Evolutionary conservation across 139 green algal genomes (phyloP).

Genomic region (Asterochloris sp.): DNA sequence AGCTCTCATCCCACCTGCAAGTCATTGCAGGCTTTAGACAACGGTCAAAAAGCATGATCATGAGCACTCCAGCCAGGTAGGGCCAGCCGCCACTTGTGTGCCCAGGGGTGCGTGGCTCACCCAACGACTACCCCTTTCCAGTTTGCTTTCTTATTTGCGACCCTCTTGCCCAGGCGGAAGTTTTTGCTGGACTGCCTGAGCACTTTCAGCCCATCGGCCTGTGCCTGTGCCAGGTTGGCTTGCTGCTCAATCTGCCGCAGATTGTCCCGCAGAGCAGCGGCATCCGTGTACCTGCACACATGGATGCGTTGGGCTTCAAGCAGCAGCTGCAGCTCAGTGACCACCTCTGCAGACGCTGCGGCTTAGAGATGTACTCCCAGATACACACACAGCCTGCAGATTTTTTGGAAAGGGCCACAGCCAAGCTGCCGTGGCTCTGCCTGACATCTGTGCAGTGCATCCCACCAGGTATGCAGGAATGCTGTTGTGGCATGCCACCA

Average conservation of each 20-base stretch:
- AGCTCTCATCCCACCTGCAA: conserved; percentile 64
- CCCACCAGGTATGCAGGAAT: too few species aligned
- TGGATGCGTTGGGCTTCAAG: neutral
- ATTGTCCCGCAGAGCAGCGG: conserved; percentile 61
- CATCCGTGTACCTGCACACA: conserved; percentile 61
- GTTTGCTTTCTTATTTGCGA: conserved; percentile 54
- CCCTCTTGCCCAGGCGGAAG: conserved; percentile 66
- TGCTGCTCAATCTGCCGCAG: conserved; percentile 54
- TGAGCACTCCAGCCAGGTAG: neutral
- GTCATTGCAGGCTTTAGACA: neutral
- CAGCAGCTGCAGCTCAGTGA: neutral
- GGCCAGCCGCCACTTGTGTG: neutral
- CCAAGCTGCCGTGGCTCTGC: too few species aligned
- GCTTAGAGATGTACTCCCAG: too few species aligned
- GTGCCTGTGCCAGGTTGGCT: conserved; percentile 27
- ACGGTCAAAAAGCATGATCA: too few species aligned
- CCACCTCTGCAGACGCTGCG: too few species aligned
- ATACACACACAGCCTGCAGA: too few species aligned
- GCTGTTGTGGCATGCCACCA: neutral
- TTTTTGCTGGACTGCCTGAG: conserved; percentile 2
- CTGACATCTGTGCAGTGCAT: too few species aligned
- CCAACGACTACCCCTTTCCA: conserved; percentile 69
- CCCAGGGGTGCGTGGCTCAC: neutral
- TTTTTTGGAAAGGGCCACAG: too few species aligned
- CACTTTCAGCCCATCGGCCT: conserved; percentile 19